Conservation (phyloP, 169 alveolate genomes). For the Eimeria brunetti region DNA sequence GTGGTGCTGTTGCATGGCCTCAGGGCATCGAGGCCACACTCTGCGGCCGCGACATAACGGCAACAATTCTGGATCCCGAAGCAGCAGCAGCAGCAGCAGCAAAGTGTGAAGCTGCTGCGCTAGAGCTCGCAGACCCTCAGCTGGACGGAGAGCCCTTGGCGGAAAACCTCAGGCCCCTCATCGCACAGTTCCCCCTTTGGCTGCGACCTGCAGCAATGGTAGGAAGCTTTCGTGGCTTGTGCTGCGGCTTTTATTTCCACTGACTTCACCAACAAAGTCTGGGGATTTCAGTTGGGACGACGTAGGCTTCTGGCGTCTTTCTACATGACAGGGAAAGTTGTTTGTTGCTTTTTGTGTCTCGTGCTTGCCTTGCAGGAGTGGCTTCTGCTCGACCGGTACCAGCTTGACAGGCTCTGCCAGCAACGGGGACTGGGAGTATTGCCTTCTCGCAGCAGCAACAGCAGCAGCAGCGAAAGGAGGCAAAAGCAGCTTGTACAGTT, state of each 20-base stretch:
- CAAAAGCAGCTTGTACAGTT: slow-evolving; percentile 71
- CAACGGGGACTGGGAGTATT: slow-evolving; percentile 74
- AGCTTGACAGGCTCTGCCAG: slow-evolving; percentile 77
- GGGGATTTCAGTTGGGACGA: neutral
- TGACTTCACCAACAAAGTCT: neutral
- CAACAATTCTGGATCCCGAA: slow-evolving; percentile 68
- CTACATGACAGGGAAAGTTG: neutral
- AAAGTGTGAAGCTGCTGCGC: slow-evolving; percentile 69
- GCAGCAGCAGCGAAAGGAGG: slow-evolving; percentile 71
- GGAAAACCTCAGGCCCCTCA: slow-evolving; percentile 72
- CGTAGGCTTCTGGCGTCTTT: neutral
- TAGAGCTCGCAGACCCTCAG: slow-evolving; percentile 63
- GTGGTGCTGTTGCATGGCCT: neutral
- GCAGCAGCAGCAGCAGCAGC: slow-evolving; percentile 79
- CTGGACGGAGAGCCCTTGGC: slow-evolving; percentile 70
- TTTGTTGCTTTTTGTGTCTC: slow-evolving; percentile 29
- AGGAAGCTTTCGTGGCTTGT: neutral
- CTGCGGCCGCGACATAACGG: slow-evolving; percentile 76
- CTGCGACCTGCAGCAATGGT: slow-evolving; percentile 72
- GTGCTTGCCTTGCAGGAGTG: slow-evolving; percentile 36
- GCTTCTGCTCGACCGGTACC: slow-evolving; percentile 73
- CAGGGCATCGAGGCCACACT: slow-evolving; percentile 73
- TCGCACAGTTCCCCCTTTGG: slow-evolving; percentile 69
- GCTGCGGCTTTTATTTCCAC: neutral
- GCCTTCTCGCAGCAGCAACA: slow-evolving; percentile 70